phyloP scores from a whole-genome alignment of 208 protist genomes.

The Trypanosoma cruzi region DNA sequence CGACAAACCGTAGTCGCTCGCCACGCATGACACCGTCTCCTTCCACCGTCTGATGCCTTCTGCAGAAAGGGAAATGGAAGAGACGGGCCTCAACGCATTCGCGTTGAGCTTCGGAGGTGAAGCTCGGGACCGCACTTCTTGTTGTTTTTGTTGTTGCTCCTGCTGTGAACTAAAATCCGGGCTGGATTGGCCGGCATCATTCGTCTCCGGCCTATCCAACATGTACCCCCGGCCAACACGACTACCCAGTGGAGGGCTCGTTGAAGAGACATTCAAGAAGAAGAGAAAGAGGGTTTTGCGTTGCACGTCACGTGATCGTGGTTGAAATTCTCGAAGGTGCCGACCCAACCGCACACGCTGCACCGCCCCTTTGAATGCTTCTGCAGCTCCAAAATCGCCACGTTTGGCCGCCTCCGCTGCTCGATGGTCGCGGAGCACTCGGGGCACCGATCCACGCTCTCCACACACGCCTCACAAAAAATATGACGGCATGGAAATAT shows the following conservation, averaged over 20 bases:
- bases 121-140: no score
- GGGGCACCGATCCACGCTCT: slow-evolving; percentile 41
- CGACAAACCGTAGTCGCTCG: slow-evolving; percentile 42
- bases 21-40: slow-evolving; percentile 21
- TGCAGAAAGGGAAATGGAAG: not conserved
- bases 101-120: slow-evolving; percentile 1
- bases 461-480: slow-evolving; percentile 52
- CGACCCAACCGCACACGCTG: slow-evolving; percentile 56
- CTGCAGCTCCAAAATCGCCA: slow-evolving; percentile 49
- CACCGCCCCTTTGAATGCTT: slow-evolving; percentile 43
- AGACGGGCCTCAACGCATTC: slow-evolving; percentile 8
- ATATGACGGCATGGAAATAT: slow-evolving; percentile 57
- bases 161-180: not conserved
- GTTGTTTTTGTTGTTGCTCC: not conserved
- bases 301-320: slow-evolving; percentile 43
- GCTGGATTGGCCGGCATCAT: not conserved
- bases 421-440: slow-evolving; percentile 40
- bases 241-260: not conserved
- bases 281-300: slow-evolving; percentile 3
- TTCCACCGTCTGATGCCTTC: slow-evolving; percentile 19
- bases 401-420: slow-evolving; percentile 31
- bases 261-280: not conserved
- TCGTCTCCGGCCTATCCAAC: slow-evolving; percentile 25
- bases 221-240: slow-evolving; percentile 45
- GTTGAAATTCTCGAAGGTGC: slow-evolving; percentile 53